Base-by-base conservation (phyloP, 73 alveolate species). In the Symbiodinium pilosum region DNA sequence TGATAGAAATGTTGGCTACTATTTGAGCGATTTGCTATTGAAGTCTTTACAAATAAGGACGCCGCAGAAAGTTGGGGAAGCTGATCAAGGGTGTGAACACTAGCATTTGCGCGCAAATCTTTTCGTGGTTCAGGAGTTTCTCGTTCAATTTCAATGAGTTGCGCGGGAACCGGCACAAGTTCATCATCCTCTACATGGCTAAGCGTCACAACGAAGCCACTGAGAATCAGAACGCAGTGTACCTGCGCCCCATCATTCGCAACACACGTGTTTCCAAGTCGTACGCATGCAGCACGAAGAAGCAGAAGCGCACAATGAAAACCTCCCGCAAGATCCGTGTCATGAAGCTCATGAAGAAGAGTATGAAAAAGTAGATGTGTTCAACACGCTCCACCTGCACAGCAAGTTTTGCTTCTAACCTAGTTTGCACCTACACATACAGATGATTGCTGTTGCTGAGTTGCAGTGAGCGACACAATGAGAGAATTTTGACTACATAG, bases 151-250 rank as follows among this genome's bases (percentile, higher is more conserved):
- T 87, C 34, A 64, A 87, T 26, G 94, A 87, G 12, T 41, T 87
- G 43, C 42, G 86, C 34, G 38, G 69, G 54, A 87, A 40, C 32
- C 85, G 94, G 0, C 94, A 64, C 86, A 59, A 40, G 36, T 87
- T 59, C 44, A 18, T 36, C 44, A 20, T 87, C 32, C 69, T 87
- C 36, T 7, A 8, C 71, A n/a, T 87, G 68, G 59, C 94, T 9
- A 36, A 41, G 12, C 85, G 94, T 3, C 94, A 87, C 94, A 87
- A 87, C 43, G 14, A 34, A 3, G 68, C 86, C 43, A 39, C 64
- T 30, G 71, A 56, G 47, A 56, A n/a, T 4, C 30, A 39, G 20
- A 28, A 34, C 12, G 51, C 83, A 40, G 39, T 1, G 18, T 86
- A 86, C 51, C 41, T 86, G 40, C 93, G 41, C 30, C 93, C 83